These are phyloP conservation scores for Aspergillus conjunctus DNA, from an alignment of 495 filamentous ascomycete genomes.

Conservation along the genomic window DNA sequence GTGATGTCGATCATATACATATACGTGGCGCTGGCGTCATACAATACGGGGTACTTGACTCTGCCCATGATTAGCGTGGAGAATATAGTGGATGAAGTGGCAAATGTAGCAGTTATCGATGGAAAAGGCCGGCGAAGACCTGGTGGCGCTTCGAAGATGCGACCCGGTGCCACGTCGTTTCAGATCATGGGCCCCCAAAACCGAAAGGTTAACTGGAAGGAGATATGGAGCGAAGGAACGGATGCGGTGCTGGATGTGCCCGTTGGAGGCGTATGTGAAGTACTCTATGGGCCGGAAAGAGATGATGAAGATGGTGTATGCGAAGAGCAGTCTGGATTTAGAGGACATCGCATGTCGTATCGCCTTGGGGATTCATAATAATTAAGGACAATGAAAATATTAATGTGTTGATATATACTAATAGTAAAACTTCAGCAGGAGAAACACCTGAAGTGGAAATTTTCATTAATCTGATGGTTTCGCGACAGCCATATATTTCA, in stretches of 20 bases:
- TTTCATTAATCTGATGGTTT: too few relatives aligned
- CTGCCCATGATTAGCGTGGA: conserved; percentile 78
- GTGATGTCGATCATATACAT: conserved; percentile 90
- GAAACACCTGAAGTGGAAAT: too few relatives aligned
- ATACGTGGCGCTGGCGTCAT: conserved; percentile 87
- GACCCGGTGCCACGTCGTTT: conserved; percentile 48
- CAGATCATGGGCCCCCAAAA: conserved; percentile 53
- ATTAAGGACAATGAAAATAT: not conserved
- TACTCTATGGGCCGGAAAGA: conserved; percentile 56
- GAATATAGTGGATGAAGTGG: conserved; percentile 90
- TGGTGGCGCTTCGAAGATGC: conserved; percentile 47
- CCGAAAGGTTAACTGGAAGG: conserved; percentile 66
- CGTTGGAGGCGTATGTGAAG: conserved; percentile 94
- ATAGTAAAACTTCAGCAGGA: not conserved
- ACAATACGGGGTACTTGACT: conserved; percentile 88
- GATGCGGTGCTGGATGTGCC: conserved; percentile 98
- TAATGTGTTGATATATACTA: not conserved
- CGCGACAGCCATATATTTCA: not conserved
- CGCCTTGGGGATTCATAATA: not conserved
- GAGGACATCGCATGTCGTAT: not conserved
- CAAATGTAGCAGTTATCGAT: conserved; percentile 81
- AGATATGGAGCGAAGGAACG: conserved; percentile 86
- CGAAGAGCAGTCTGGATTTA: conserved; percentile 15
- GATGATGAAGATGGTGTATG: conserved; percentile 39
- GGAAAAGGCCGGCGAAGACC: conserved; percentile 60